Evolutionary conservation across 441 rosid species (phyloP).

Genomic region (Erodium trifolium): DNA sequence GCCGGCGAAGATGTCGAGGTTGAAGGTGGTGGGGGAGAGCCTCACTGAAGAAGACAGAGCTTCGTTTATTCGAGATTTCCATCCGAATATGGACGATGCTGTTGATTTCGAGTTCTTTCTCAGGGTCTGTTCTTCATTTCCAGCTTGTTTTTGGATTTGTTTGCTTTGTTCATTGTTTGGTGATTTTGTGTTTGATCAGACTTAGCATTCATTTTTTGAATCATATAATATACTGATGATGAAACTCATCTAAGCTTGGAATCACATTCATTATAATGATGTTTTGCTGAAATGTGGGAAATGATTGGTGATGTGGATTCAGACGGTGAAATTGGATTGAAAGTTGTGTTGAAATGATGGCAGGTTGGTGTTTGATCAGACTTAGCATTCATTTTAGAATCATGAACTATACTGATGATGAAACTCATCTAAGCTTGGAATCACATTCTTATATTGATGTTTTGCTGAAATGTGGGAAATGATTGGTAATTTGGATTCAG

Average conservation of each 20-base stretch:
- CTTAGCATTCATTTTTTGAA: background rate
- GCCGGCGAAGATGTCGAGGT: slow-evolving; percentile 74
- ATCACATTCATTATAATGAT: background rate
- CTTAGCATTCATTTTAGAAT: too few species aligned
- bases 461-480: background rate
- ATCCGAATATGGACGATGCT: slow-evolving; percentile 40
- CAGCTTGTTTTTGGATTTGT: background rate
- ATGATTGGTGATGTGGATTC: background rate
- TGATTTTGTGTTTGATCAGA: background rate
- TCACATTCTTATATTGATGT: background rate
- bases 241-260: background rate
- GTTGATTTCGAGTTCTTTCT: slow-evolving; percentile 86
- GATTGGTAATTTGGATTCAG: background rate
- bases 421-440: background rate
- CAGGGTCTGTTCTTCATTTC: slow-evolving; percentile 43
- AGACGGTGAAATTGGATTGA: slow-evolving; percentile 7
- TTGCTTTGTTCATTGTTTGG: background rate
- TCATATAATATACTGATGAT: background rate
- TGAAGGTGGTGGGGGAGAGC: slow-evolving; percentile 43
- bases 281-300: background rate
- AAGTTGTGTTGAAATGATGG: slow-evolving; percentile 13
- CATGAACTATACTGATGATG: too few species aligned
- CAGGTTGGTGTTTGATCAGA: too few species aligned
- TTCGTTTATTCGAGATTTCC: slow-evolving; percentile 37
- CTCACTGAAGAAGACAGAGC: slow-evolving; percentile 67